Evolutionary conservation across 1,139 yeast genomes (phyloP).

Genomic region (Hansenula lynferdii): DNA sequence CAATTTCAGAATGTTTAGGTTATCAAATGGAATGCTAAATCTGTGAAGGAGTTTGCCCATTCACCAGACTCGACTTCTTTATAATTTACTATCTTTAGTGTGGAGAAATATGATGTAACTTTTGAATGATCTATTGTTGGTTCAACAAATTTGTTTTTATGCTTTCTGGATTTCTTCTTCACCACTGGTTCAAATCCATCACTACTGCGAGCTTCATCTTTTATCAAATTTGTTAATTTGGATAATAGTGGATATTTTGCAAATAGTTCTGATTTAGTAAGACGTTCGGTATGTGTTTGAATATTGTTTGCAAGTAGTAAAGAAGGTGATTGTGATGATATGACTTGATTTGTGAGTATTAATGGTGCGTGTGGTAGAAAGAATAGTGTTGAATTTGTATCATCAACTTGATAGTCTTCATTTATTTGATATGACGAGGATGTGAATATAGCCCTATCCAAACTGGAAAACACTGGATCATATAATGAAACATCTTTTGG

Average conservation of each 20-base stretch:
- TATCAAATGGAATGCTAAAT: slow-evolving; percentile 39
- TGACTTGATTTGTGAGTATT: slow-evolving; percentile 43
- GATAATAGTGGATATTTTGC: slow-evolving; percentile 39
- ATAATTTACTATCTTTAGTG: slow-evolving; percentile 20
- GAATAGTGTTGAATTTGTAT: slow-evolving; percentile 28
- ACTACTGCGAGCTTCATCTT: slow-evolving; percentile 4
- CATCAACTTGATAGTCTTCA: slow-evolving; percentile 5
- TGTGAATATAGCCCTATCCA: slow-evolving; percentile 36
- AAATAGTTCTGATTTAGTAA: slow-evolving; percentile 36
- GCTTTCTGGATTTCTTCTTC: slow-evolving; percentile 28
- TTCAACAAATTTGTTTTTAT: slow-evolving; percentile 25
- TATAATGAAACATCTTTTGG: slow-evolving; percentile 39
- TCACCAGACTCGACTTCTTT: slow-evolving; percentile 28
- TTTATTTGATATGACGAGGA: slow-evolving; percentile 21
- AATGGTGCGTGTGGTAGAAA: slow-evolving; percentile 78
- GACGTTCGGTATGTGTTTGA: slow-evolving; percentile 46
- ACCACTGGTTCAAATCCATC: slow-evolving; percentile 24
- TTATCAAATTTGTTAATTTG: slow-evolving; percentile 31
- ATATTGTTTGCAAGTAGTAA: slow-evolving; percentile 45
- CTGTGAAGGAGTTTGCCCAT: slow-evolving; percentile 54
- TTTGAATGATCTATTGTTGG: slow-evolving; percentile 36
- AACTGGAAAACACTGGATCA: slow-evolving; percentile 56
- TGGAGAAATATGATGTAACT: slow-evolving; percentile 31
- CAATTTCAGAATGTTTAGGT: slow-evolving; percentile 6
- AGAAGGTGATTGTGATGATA: slow-evolving; percentile 31